Conservation (phyloP, 176 grass and related monocot species). For the Aegilops longissima region DNA sequence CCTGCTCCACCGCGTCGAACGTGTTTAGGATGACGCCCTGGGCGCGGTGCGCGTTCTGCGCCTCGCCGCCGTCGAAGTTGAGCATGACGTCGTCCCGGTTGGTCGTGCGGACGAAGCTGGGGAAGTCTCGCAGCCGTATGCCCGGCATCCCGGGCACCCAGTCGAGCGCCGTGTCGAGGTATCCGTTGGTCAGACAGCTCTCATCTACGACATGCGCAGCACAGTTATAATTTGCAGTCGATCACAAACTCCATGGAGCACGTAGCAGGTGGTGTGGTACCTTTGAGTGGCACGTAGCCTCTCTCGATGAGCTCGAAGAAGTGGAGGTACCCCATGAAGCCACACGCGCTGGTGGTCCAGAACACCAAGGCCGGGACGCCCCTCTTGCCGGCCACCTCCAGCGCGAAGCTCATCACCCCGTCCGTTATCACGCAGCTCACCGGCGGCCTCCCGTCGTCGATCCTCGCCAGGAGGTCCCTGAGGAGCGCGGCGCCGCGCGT, state of each 20-base stretch:
- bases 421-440: slow-evolving; percentile 57
- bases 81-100: slow-evolving; percentile 54
- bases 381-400: slow-evolving; percentile 30
- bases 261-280: not conserved
- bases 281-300: slow-evolving; percentile 53
- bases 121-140: slow-evolving; percentile 52
- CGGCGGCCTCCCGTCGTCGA: slow-evolving; percentile 22
- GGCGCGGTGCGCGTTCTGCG: slow-evolving; percentile 43
- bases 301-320: slow-evolving; percentile 44
- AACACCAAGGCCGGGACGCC: slow-evolving; percentile 41
- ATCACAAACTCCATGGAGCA: not conserved
- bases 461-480: slow-evolving; percentile 27
- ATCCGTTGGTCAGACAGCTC: slow-evolving; percentile 45
- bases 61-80: slow-evolving; percentile 36
- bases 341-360: slow-evolving; percentile 55
- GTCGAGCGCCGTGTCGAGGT: slow-evolving; percentile 51
- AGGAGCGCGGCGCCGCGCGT: slow-evolving; percentile 28
- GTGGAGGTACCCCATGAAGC: slow-evolving; percentile 53
- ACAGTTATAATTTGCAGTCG: not conserved
- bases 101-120: slow-evolving; percentile 56
- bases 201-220: slow-evolving; percentile 29
- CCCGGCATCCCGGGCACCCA: slow-evolving; percentile 44
- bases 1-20: slow-evolving; percentile 52
- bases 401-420: slow-evolving; percentile 52
- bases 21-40: slow-evolving; percentile 63